Evolutionary conservation across 2,329 filamentous ascomycete genomes (phyloP).

Genomic region (Knufia petricola): DNA sequence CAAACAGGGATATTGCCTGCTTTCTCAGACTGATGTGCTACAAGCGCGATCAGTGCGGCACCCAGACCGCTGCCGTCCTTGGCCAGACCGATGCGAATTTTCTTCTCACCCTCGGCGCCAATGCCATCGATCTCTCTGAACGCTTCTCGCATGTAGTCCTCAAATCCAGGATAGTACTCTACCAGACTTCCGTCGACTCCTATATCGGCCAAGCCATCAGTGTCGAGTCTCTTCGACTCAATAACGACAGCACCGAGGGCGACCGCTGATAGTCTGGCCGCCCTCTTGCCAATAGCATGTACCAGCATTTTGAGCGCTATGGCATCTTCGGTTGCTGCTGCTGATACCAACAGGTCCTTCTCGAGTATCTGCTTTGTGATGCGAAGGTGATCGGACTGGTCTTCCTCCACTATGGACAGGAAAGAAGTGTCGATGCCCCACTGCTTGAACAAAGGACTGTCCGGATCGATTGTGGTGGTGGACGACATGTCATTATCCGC

Average conservation of each 20-base stretch:
- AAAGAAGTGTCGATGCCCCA: slow-evolving; percentile 91
- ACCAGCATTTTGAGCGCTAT: slow-evolving; percentile 77
- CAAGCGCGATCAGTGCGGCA: slow-evolving; percentile 84
- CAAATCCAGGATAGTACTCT: slow-evolving; percentile 90
- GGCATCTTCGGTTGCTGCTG: slow-evolving; percentile 72
- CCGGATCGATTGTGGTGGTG: slow-evolving; percentile 57
- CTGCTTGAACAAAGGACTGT: slow-evolving; percentile 61
- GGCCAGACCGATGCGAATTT: slow-evolving; percentile 86
- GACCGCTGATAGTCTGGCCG: slow-evolving; percentile 77
- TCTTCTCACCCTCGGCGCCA: slow-evolving; percentile 65
- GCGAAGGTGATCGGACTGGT: slow-evolving; percentile 61
- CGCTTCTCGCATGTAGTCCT: slow-evolving; percentile 76
- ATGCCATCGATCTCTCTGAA: slow-evolving; percentile 67
- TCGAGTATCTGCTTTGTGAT: slow-evolving; percentile 70
- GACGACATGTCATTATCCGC: slow-evolving; percentile 57
- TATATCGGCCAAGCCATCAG: slow-evolving; percentile 69
- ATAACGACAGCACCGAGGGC: slow-evolving; percentile 78
- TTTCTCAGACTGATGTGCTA: slow-evolving; percentile 53
- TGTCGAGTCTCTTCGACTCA: slow-evolving; percentile 61
- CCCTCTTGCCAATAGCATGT: slow-evolving; percentile 74
- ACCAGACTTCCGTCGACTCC: slow-evolving; percentile 91
- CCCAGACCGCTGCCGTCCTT: slow-evolving; percentile 96
- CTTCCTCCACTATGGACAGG: slow-evolving; percentile 75
- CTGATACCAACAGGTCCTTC: slow-evolving; percentile 63
- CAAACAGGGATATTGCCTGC: no score